phyloP scores from a whole-genome alignment of 768 basidiomycete genomes.

The Glaciozyma antarctica region DNA sequence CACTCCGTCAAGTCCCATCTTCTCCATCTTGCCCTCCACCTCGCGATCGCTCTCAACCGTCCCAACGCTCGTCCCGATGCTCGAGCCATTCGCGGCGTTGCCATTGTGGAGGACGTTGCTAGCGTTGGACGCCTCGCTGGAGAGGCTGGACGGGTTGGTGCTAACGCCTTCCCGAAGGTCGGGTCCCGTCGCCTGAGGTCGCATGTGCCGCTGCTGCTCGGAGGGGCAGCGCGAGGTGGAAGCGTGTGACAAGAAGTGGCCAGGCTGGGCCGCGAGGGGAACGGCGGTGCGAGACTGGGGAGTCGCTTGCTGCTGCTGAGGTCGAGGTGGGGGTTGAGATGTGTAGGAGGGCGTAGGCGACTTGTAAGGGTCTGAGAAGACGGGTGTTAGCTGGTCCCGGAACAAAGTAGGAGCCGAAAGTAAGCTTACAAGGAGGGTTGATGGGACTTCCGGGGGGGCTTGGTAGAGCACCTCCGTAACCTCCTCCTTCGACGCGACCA shows the following conservation, averaged over 20 bases:
- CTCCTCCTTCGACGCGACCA: too few relatives aligned
- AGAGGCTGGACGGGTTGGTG: background rate
- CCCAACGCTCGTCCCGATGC: background rate
- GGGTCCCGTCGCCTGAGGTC: too few relatives aligned
- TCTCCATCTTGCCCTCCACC: conserved; percentile 28
- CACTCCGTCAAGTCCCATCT: conserved; percentile 13
- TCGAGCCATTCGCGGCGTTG: background rate
- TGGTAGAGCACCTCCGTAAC: conserved; percentile 10
- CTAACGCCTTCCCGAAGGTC: background rate
- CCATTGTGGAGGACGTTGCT: background rate
- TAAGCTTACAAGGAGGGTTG: conserved; percentile 6
- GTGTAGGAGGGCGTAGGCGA: background rate
- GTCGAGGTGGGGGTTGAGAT: background rate
- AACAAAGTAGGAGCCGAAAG: background rate
- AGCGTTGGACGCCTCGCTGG: background rate
- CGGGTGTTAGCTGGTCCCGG: background rate
- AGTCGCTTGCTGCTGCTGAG: too few relatives aligned
- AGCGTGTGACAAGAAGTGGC: background rate
- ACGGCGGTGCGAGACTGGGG: background rate
- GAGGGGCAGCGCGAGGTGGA: background rate
- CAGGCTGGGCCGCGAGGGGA: background rate
- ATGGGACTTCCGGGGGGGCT: conserved; percentile 30
- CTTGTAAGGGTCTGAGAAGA: too few relatives aligned
- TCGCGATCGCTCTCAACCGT: conserved; percentile 6
- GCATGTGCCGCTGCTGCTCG: too few relatives aligned